Conservation (phyloP, 306 rosid species). For the Ceratonia siliqua region DNA sequence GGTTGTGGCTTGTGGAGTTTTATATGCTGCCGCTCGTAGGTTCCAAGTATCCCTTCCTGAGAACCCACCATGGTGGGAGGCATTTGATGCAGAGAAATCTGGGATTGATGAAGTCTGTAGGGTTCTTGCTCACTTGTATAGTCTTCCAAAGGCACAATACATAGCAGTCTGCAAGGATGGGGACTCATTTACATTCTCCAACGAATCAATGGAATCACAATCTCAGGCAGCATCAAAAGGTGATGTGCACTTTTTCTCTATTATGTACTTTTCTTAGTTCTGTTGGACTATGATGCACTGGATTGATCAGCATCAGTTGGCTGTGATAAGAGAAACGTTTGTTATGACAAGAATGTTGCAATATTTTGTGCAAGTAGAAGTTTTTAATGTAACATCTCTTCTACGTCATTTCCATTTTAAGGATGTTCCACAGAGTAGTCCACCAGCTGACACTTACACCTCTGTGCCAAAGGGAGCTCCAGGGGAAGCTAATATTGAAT, state of each 20-base stretch:
- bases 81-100: slow-evolving; percentile 82
- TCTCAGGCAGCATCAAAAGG: slow-evolving; percentile 70
- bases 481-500: slow-evolving; percentile 47
- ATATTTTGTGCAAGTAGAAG: background rate
- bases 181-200: slow-evolving; percentile 75
- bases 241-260: slow-evolving; percentile 23
- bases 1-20: slow-evolving; percentile 95
- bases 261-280: slow-evolving; percentile 8
- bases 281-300: background rate
- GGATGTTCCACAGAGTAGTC: slow-evolving; percentile 64
- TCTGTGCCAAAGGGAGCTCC: slow-evolving; percentile 43
- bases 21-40: slow-evolving; percentile 88
- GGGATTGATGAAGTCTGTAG: slow-evolving; percentile 86
- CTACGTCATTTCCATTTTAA: slow-evolving; percentile 29
- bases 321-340: slow-evolving; percentile 9
- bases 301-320: background rate
- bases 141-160: slow-evolving; percentile 83
- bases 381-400: slow-evolving; percentile 6
- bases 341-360: background rate
- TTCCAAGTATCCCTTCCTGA: slow-evolving; percentile 91
- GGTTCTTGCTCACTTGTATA: slow-evolving; percentile 82
- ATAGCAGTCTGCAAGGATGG: slow-evolving; percentile 81
- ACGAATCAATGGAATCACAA: slow-evolving; percentile 63
- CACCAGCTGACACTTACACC: slow-evolving; percentile 42
- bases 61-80: slow-evolving; percentile 98